Percentiles rank a stretch among this genome's conserved stretches.
Evolutionary conservation across 202 grass and related monocot species (phyloP).

Genomic region (Panicum virgatum): DNA sequence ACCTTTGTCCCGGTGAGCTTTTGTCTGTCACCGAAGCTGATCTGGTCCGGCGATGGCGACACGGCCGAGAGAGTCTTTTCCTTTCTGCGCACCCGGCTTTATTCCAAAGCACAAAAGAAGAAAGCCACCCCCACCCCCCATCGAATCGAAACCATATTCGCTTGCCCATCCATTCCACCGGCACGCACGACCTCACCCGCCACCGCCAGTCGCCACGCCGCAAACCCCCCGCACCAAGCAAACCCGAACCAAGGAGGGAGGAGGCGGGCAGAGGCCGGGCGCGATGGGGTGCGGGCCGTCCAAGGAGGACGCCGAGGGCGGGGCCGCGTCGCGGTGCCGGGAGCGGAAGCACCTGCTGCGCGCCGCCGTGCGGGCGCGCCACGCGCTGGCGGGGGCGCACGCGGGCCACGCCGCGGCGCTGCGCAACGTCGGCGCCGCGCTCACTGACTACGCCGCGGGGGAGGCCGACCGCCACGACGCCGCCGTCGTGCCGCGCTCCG

Average conservation of each 20-base stretch:
- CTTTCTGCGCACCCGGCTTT: slow-evolving; percentile 27
- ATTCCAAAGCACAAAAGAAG: slow-evolving; percentile 47
- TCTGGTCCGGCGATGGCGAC: slow-evolving; percentile 19
- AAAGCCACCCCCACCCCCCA: background rate
- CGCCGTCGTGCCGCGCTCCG: background rate
- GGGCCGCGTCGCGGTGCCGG: slow-evolving; percentile 59
- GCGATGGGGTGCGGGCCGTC: slow-evolving; percentile 81
- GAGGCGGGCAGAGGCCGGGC: background rate
- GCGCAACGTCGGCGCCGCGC: slow-evolving; percentile 75
- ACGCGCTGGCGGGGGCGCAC: no score
- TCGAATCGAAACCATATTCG: background rate
- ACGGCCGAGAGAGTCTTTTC: background rate
- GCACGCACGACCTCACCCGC: background rate
- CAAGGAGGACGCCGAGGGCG: slow-evolving; percentile 74
- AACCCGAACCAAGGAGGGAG: no score
- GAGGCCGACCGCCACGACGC: slow-evolving; percentile 18
- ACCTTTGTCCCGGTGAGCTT: no score
- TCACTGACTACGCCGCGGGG: slow-evolving; percentile 70
- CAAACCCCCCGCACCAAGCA: slow-evolving; percentile 29
- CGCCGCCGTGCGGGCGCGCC: no score
- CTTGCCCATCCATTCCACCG: background rate
- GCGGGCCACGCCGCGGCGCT: no score
- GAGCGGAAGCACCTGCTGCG: slow-evolving; percentile 66
- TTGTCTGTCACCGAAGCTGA: background rate
- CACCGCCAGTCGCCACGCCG: no score